Base-by-base conservation (phyloP, 1,284 basidiomycete species). In the Blastosporella zonata region DNA sequence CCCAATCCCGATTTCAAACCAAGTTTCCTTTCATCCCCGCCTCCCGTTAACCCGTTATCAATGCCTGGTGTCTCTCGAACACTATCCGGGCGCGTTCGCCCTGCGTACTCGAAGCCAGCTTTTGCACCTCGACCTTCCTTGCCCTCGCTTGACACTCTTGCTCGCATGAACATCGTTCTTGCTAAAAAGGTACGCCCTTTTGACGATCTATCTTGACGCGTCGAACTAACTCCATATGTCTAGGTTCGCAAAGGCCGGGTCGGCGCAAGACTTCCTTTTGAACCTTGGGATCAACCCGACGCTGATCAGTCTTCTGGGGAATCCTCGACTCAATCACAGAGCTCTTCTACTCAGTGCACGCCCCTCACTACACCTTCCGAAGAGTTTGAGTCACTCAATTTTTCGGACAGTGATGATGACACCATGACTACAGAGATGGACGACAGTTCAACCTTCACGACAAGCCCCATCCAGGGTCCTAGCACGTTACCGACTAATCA, bases 131-230 rank as follows among this genome's bases (percentile, higher is more conserved):
- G 80, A 15, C 84, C 85, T 15, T 85, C 84, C 7, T 60, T 87
- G n/a, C 85, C 84, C 0, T 82, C 83, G 0, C 63, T 87, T 17
- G 65, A 77, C 57, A 73, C 76, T 0, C 75, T 87, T 18, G 73
- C 82, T 5, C 70, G 74, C 43, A 77, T 78, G 67, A 77, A 79
- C 56, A 62, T 81, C 15, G 68, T 74, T 7, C 56, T 77, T 18
- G 70, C 76, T 5, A 77, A 72, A 55, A 85, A 82, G 77, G 84
- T 82, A 56, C 47, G 68, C 61, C 55, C 39, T 42, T 43, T 52
- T 41, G 35, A 41, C 27, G 40, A 15, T 22, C 39, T 28, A 15
- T 43, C 15, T 9, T 51, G 15, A 25, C 51, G 23, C 31, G n/a
- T 43, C 33, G 21, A 15, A 39, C 39, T 42, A 35, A 45, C 22